Evolutionary conservation across 164 flowering plant species (phyloP).

Genomic region (Kingdonia uniflora): DNA sequence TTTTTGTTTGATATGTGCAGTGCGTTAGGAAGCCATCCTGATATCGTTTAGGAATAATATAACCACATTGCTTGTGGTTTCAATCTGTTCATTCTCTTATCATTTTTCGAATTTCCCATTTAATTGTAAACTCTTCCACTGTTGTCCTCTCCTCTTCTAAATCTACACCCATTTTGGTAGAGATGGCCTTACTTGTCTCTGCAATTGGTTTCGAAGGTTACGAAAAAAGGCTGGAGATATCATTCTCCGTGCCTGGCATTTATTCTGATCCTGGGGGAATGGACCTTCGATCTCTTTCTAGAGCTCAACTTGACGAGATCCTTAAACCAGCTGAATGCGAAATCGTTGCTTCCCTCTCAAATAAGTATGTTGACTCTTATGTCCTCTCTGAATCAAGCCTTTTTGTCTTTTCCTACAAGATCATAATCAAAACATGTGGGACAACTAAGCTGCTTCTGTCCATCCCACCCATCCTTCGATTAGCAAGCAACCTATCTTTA

Average conservation of each 20-base stretch:
- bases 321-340: constrained; percentile 75
- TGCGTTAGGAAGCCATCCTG: constrained; percentile 87
- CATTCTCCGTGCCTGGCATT: constrained; percentile 46
- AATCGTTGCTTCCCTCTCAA: constrained; percentile 57
- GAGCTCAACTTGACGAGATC: constrained; percentile 55
- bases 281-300: constrained; percentile 59
- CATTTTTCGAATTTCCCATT: constrained; percentile 1
- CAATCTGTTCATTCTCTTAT: constrained; percentile 9
- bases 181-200: constrained; percentile 42
- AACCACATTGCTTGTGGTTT: constrained; percentile 1
- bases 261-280: constrained; percentile 47
- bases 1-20: constrained; percentile 34
- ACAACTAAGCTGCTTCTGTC: no score
- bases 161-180: constrained; percentile 7
- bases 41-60: no score
- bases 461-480: constrained; percentile 54
- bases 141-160: constrained; percentile 4
- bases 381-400: constrained; percentile 92
- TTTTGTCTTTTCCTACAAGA: constrained; percentile 69
- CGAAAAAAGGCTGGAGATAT: constrained; percentile 79
- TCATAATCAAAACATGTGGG: constrained; percentile 80
- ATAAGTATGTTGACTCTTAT: constrained; percentile 60
- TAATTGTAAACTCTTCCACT: background rate
- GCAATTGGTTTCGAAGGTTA: constrained; percentile 91
- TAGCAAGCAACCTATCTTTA: constrained; percentile 46